phyloP scores from a whole-genome alignment of 352 stramenopile species.

The Globisporangium splendens region DNA sequence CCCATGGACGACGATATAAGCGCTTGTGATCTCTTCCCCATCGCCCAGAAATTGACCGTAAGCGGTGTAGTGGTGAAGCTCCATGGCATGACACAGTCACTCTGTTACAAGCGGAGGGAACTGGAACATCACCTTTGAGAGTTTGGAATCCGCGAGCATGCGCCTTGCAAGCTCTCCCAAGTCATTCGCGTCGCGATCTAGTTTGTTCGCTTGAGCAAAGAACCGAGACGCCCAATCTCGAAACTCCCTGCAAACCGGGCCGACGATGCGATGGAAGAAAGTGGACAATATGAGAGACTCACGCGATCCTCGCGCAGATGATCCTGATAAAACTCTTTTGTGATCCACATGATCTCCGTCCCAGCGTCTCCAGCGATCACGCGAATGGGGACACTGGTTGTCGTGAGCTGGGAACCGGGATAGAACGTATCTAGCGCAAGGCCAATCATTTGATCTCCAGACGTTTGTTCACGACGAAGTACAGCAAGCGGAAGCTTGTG shows the following conservation, averaged over 20 bases:
- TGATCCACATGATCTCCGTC: slow-evolving; percentile 49
- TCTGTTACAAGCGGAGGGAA: slow-evolving; percentile 55
- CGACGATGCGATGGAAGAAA: slow-evolving; percentile 5
- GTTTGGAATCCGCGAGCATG: slow-evolving; percentile 27
- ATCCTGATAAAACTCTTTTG: slow-evolving; percentile 27
- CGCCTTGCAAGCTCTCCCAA: slow-evolving; percentile 10
- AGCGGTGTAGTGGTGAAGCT: slow-evolving; percentile 24
- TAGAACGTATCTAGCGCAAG: slow-evolving; percentile 31
- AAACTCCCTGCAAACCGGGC: slow-evolving; percentile 6
- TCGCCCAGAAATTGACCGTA: slow-evolving; percentile 15
- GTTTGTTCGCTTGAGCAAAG: background rate
- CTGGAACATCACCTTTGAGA: slow-evolving; percentile 49
- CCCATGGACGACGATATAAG: slow-evolving; percentile 39
- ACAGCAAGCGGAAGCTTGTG: slow-evolving; percentile 19
- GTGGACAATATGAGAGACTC: slow-evolving; percentile 31
- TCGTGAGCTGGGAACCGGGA: slow-evolving; percentile 6
- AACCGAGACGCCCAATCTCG: slow-evolving; percentile 9
- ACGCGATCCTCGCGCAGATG: slow-evolving; percentile 38
- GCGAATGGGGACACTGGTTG: slow-evolving; percentile 19
- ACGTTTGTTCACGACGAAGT: slow-evolving; percentile 35
- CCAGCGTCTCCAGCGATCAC: slow-evolving; percentile 33
- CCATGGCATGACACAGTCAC: slow-evolving; percentile 40
- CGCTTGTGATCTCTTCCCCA: slow-evolving; percentile 20
- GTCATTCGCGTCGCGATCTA: slow-evolving; percentile 8
- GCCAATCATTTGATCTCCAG: slow-evolving; percentile 54